Evolutionary conservation across 2,329 filamentous ascomycete species (phyloP), one percentile per base, ranked within the genome.

Genomic region (Fusarium buxicola): DNA sequence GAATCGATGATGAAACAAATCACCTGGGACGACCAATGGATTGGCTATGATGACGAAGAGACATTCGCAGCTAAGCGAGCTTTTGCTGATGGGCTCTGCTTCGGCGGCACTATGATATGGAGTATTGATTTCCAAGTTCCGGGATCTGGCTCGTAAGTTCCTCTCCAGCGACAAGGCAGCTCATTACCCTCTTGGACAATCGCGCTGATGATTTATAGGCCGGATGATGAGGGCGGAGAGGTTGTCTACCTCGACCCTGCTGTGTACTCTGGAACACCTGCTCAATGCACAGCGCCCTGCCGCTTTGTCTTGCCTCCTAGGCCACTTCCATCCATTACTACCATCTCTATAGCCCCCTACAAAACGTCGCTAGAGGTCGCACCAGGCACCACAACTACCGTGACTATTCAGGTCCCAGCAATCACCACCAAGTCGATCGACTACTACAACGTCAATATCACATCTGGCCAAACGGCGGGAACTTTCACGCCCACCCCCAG

Each of bases 1-100:
- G 51, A 38, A 4, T 21, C 38, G 10, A 32, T 50, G 43, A 56
- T 63, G 40, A 56, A 55, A 47, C 43, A 55, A 45, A 35, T 56
- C 18, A 61, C 54, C 4, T 72, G 61, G 61, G 58, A 50, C 13
- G 66, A 73, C 16, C 59, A 63, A 40, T 69, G 71, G 53, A 46
- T 61, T 25, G 54, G 54, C 28, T 63, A 72, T 30, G 70, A 74
- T 31, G 65, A 72, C 35, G 41, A 55, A 3, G 68, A 73, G 12
- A 73, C 68, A 3, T 51, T 63, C 24, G 46, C 28, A 30, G 15
- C 43, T 7, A 63, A 63, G 39, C 49, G 32, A 11, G 13, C 11
- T 8, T 53, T 45, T 12, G 59, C 59, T 2, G 39, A 56, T 24
- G 15, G 32, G 4, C 34, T 32, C 2, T 59, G 59, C 38, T 53